Base-by-base conservation (phyloP, 257 asterid genomes). In the Echium plantagineum region DNA sequence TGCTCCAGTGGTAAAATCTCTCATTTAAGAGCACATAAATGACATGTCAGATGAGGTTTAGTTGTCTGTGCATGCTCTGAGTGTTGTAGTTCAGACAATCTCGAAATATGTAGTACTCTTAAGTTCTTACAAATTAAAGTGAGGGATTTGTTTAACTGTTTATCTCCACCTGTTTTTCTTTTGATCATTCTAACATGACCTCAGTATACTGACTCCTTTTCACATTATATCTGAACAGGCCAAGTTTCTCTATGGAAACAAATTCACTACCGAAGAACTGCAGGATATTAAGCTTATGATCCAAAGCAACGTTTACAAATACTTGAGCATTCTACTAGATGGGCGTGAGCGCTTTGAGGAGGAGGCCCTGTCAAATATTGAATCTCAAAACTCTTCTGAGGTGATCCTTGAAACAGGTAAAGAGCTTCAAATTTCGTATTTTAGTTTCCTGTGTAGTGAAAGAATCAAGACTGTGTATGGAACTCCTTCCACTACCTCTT, bases 331-430 rank as follows among this genome's bases (percentile, higher is more conserved):
- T 60, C 65, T 86, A 67, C 84, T 86, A 7, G 90, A 86, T 75
- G 84, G 81, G 35, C 78, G 81, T 47, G 85, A 81, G 67, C 79
- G 64, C 66, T 79, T 81, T 65, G 94, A 86, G 76, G 87, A 81
- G 51, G 86, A 80, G 72, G 71, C 68, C 60, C 28, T 70, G 60
- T 22, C 46, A 57, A 66, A 65, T 30, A 66, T 56, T 38, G 62
- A 49, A 47, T 46, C 68, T 32, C 38, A 57, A 52, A 68, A 69
- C 57, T 63, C 52, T 63, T 59, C 68, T 64, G 71, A 63, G 48
- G 74, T 65, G 69, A 69, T 67, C 62, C 66, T 69, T 52, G 61
- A 65, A 57, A 76, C 74, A 72, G 82, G 85, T 82, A 60, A 35
- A 55, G 31, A 47, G 31, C 51, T 20, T 54, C 16, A 3, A 10